Percentiles rank a stretch among this genome's conserved stretches.
Evolutionary conservation across 192 early-diverging fungal species (phyloP).

Genomic region (Chytriomyces sp.): DNA sequence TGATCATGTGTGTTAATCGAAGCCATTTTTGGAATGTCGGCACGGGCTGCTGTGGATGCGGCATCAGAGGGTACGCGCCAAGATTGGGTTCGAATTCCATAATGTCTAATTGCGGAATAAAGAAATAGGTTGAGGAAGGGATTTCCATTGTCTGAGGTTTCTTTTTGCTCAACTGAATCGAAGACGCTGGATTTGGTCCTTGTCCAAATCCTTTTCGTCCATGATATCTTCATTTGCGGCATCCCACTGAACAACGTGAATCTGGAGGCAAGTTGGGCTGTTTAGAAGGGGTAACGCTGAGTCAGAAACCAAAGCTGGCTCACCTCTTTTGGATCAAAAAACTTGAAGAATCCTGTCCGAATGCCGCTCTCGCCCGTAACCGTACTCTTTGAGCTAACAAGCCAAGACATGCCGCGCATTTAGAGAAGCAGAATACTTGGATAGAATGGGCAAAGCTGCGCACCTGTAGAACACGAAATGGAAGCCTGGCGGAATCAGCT

Average conservation of each 20-base stretch:
- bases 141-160: neutral
- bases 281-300: neutral
- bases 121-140: neutral
- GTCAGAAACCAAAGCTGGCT: neutral
- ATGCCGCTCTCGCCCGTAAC: slow-evolving; percentile 55
- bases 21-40: slow-evolving; percentile 77
- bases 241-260: slow-evolving; percentile 85
- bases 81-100: slow-evolving; percentile 79
- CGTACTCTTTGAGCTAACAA: slow-evolving; percentile 37
- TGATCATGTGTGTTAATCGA: slow-evolving; percentile 74
- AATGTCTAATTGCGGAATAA: slow-evolving; percentile 56
- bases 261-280: slow-evolving; percentile 50
- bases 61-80: slow-evolving; percentile 79
- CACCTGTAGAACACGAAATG: slow-evolving; percentile 93
- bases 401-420: slow-evolving; percentile 20
- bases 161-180: slow-evolving; percentile 57
- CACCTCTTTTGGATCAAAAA: slow-evolving; percentile 71
- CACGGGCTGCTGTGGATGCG: slow-evolving; percentile 49
- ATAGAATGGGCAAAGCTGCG: slow-evolving; percentile 34
- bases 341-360: slow-evolving; percentile 77
- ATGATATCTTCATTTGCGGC: slow-evolving; percentile 71
- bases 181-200: slow-evolving; percentile 67
- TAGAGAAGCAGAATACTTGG: slow-evolving; percentile 15
- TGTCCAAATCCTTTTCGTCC: slow-evolving; percentile 60
- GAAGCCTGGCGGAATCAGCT: slow-evolving; percentile 90